These are phyloP conservation scores for Monosporascus ibericus DNA, from an alignment of 2,329 filamentous ascomycete genomes.

Conservation along the genomic window DNA sequence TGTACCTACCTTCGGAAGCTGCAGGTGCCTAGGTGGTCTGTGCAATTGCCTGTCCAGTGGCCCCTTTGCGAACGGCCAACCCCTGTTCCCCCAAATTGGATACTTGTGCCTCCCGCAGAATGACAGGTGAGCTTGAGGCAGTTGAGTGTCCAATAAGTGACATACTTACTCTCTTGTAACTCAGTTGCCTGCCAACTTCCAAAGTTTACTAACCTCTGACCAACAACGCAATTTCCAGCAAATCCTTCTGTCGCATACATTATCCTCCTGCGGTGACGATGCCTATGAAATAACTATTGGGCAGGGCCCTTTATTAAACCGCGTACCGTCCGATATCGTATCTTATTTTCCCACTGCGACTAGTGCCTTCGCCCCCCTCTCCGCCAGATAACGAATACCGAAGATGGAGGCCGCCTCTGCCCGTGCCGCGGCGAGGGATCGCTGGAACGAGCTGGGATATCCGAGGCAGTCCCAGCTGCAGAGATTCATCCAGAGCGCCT, in stretches of 20 bases:
- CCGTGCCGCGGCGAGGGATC: slow-evolving; percentile 90
- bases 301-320: neutral
- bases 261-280: neutral
- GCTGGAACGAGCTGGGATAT: slow-evolving; percentile 77
- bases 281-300: neutral
- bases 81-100: too few relatives aligned
- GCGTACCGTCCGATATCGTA: neutral
- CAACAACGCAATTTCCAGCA: neutral
- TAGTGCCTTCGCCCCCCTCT: neutral
- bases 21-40: too few relatives aligned
- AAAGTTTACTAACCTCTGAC: neutral
- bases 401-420: slow-evolving; percentile 91
- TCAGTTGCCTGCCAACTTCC: too few relatives aligned
- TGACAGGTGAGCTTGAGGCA: too few relatives aligned
- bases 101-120: too few relatives aligned
- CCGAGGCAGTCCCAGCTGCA: slow-evolving; percentile 80
- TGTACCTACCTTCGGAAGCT: too few relatives aligned
- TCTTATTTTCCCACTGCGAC: neutral
- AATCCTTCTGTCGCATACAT: neutral
- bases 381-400: slow-evolving; percentile 6
- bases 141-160: too few relatives aligned
- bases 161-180: too few relatives aligned
- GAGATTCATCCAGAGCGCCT: slow-evolving; percentile 92
- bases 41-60: too few relatives aligned
- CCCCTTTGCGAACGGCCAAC: too few relatives aligned